These are phyloP conservation scores for Ashbya aceris DNA, from an alignment of 1,139 yeast species.

Conservation along the genomic window DNA sequence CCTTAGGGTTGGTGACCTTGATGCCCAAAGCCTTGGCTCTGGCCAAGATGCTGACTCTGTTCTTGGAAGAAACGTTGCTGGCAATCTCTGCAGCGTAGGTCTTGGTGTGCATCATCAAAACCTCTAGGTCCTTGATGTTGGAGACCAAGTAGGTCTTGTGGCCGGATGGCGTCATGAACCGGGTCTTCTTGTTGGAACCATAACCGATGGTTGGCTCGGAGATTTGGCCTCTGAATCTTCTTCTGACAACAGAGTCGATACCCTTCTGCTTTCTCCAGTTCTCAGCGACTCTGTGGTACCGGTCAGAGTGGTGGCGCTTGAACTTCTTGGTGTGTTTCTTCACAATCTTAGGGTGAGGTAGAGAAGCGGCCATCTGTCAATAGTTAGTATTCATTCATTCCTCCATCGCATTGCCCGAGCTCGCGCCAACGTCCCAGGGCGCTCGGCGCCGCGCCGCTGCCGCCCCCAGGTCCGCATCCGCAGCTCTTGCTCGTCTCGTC, in stretches of 20 bases:
- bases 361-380: conserved; percentile 79
- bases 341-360: conserved; percentile 98
- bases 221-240: conserved; percentile 99
- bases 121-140: conserved; percentile 90
- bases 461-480: neutral
- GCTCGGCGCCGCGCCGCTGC: neutral
- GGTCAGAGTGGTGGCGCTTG: conserved; percentile 99
- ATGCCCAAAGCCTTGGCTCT: conserved; percentile 98
- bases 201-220: conserved; percentile 99
- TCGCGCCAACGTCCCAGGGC: no score
- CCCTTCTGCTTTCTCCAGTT: conserved; percentile 99
- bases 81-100: conserved; percentile 99
- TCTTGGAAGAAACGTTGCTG: conserved; percentile 95
- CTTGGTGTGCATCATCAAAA: conserved; percentile 93
- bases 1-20: conserved; percentile 98
- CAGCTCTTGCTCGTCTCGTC: neutral
- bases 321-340: conserved; percentile 98
- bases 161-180: conserved; percentile 93
- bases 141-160: conserved; percentile 94
- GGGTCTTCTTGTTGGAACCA: conserved; percentile 99
- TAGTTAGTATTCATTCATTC: conserved; percentile 1
- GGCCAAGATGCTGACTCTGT: conserved; percentile 94
- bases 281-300: conserved; percentile 96
- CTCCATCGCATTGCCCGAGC: conserved; percentile 8
- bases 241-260: conserved; percentile 99